phyloP scores from a whole-genome alignment of 371 early-diverging fungal genomes.

The Mucor mucedo region DNA sequence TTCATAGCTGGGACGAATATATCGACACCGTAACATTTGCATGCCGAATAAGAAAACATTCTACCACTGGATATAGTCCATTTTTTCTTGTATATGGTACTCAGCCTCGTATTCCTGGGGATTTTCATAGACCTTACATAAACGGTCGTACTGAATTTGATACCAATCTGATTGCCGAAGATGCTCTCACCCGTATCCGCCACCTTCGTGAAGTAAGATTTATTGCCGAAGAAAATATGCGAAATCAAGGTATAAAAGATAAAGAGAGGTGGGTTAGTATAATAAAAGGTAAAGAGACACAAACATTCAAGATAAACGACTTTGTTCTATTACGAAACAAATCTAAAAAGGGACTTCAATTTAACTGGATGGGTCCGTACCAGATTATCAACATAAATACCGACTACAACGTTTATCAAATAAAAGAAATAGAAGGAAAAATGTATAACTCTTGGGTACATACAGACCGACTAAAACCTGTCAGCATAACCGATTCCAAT shows the following conservation, averaged over 20 bases:
- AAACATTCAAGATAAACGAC: constrained; percentile 11
- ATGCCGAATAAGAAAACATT: constrained; percentile 13
- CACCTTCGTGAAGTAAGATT: too few species aligned
- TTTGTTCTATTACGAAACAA: constrained; percentile 1
- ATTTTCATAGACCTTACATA: constrained; percentile 6
- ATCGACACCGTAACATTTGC: constrained; percentile 24
- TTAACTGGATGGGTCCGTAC: not conserved
- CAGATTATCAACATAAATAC: too few species aligned
- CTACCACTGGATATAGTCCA: constrained; percentile 15
- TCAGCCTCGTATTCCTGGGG: constrained; percentile 27
- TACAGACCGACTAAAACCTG: too few species aligned
- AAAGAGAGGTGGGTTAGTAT: constrained; percentile 16
- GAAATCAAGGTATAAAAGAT: not conserved
- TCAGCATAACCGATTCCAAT: too few species aligned
- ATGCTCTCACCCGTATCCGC: too few species aligned
- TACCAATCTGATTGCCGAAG: too few species aligned
- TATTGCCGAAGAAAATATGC: not conserved
- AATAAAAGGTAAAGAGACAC: not conserved
- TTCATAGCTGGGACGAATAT: not conserved
- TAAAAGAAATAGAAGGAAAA: too few species aligned
- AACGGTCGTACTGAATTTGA: not conserved
- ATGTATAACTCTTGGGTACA: too few species aligned
- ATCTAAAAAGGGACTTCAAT: constrained; percentile 14
- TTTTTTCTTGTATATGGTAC: constrained; percentile 26
- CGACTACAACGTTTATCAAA: too few species aligned